Base-by-base conservation (phyloP, 331 rosid species). In the Quercus lobata region DNA sequence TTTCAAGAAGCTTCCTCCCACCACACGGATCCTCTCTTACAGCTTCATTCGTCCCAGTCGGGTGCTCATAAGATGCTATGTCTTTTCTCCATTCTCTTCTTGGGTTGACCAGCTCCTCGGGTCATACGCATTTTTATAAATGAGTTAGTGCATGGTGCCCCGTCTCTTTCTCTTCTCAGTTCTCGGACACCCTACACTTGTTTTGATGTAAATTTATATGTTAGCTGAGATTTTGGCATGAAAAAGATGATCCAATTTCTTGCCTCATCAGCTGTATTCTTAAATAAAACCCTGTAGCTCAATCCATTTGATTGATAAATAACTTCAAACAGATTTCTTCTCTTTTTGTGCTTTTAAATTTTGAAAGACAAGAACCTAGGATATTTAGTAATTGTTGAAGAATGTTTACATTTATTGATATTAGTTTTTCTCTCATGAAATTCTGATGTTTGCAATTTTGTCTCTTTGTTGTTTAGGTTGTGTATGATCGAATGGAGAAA, bases 401-500 rank as follows among this genome's bases (percentile, higher is more conserved):
- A 22, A 32, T 75, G 34, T 57, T 52, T 79, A 32, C 62, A 46
- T 69, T 70, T 73, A 68, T 76, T 53, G 70, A 69, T 84, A 4
- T 21, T 57, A 73, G 4, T 29, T 71, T 81, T 24, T n/a, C 56
- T 71, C 14, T 18, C 55, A 57, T n/a, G 16, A 32, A 74, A 71
- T 84, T 69, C 77, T 80, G 73, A 85, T 83, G 71, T 83, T 77
- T 79, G 15, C 53, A 29, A 53, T 53, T 57, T 63, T 77, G 24
- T 82, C 57, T 81, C 25, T 83, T 74, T 80, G 70, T 78, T 80
- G 79, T 53, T 82, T 84, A 96, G 99, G 94, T 83, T 71, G 82
- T 96, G 60, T 93, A 89, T 80, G 96, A 85, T 65, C 86, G 73
- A 74, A 21, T 90, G 82, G 91, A 93, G 87, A 96, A 92, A 82